These are phyloP conservation scores for Penicillium herquei DNA, from an alignment of 495 filamentous ascomycete species.

Conservation along the genomic window DNA sequence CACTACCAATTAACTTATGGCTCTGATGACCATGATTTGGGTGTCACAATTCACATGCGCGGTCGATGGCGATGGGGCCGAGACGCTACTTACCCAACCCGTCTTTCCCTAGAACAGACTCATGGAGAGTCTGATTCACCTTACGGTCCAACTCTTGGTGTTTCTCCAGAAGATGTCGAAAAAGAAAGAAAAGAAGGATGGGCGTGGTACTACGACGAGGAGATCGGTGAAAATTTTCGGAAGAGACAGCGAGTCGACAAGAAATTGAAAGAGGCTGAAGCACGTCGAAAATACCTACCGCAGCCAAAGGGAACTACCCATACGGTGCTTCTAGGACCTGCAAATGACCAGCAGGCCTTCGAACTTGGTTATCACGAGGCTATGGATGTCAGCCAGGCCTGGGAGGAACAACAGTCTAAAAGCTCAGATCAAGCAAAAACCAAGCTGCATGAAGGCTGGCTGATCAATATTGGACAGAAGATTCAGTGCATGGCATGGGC, in stretches of 20 bases:
- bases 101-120: constrained; percentile 29
- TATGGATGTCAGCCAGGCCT: constrained; percentile 46
- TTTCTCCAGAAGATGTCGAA: constrained; percentile 35
- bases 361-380: constrained; percentile 38
- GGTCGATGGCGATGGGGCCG: constrained; percentile 45
- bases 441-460: constrained; percentile 51
- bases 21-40: constrained; percentile 45
- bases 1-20: constrained; percentile 42
- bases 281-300: constrained; percentile 41
- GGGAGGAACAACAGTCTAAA: constrained; percentile 25
- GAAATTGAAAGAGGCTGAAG: constrained; percentile 27
- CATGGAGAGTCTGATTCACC: constrained; percentile 28
- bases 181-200: constrained; percentile 48
- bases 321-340: constrained; percentile 53
- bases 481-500: constrained; percentile 57
- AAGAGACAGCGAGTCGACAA: constrained; percentile 32
- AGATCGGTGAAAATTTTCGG: constrained; percentile 35
- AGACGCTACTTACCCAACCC: constrained; percentile 51
- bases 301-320: constrained; percentile 28
- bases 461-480: constrained; percentile 53
- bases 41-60: constrained; percentile 42
- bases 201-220: constrained; percentile 54
- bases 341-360: constrained; percentile 40
- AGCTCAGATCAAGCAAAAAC: constrained; percentile 1
- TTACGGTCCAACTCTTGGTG: constrained; percentile 43